These are phyloP conservation scores for Pisolithus orientalis DNA, from an alignment of 768 basidiomycete genomes.

Conservation along the genomic window DNA sequence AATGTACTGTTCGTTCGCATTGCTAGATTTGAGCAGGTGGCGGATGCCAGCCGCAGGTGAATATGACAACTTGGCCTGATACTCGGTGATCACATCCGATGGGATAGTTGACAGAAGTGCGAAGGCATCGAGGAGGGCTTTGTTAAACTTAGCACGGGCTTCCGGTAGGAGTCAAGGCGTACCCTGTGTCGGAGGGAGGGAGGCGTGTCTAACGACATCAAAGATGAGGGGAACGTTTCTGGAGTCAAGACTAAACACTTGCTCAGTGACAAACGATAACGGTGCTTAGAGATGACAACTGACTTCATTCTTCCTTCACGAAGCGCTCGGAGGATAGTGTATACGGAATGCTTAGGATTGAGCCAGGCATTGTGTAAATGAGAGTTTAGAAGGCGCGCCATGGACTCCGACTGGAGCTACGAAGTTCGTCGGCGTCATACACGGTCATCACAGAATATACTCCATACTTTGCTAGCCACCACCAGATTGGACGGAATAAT, in stretches of 20 bases:
- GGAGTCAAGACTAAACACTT: slow-evolving; percentile 15
- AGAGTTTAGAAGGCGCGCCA: slow-evolving; percentile 18
- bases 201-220: slow-evolving; percentile 20
- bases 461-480: slow-evolving; percentile 19
- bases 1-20: slow-evolving; percentile 57
- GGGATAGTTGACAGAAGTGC: slow-evolving; percentile 22
- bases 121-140: slow-evolving; percentile 31
- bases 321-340: slow-evolving; percentile 18
- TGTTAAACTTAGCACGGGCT: slow-evolving; percentile 11
- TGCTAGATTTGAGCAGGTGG: slow-evolving; percentile 48
- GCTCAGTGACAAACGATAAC: not conserved
- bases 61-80: slow-evolving; percentile 4
- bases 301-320: slow-evolving; percentile 18
- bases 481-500: slow-evolving; percentile 6
- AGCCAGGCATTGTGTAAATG: slow-evolving; percentile 12
- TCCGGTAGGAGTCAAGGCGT: not conserved
- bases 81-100: slow-evolving; percentile 14
- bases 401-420: slow-evolving; percentile 17
- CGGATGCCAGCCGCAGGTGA: slow-evolving; percentile 44
- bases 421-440: slow-evolving; percentile 3
- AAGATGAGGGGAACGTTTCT: slow-evolving; percentile 14
- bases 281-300: slow-evolving; percentile 3
- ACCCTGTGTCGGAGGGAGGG: slow-evolving; percentile 22
- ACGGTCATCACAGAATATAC: not conserved
- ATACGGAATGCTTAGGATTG: not conserved